Evolutionary conservation across 2,329 filamentous ascomycete species (phyloP).

Genomic region (Ceratocystis cubensis): DNA sequence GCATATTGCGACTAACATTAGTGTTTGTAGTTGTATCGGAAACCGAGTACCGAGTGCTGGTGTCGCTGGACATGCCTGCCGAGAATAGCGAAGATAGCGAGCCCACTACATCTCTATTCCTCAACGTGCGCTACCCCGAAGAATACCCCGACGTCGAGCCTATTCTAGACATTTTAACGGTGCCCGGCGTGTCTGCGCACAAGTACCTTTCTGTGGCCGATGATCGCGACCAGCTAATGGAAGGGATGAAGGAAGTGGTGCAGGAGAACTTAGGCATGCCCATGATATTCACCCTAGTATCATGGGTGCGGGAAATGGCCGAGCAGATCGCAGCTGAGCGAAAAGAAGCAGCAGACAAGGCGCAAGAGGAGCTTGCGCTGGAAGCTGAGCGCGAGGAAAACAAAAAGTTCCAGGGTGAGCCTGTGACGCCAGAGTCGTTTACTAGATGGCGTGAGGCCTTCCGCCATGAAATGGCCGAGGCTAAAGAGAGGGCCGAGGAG

Average conservation of each 20-base stretch:
- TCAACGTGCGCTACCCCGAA: conserved; percentile 81
- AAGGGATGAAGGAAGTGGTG: conserved; percentile 58
- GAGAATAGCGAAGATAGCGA: conserved; percentile 48
- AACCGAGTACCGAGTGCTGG: conserved; percentile 72
- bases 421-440: conserved; percentile 79
- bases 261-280: conserved; percentile 94
- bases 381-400: conserved; percentile 82
- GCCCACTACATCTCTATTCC: conserved; percentile 53
- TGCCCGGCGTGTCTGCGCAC: conserved; percentile 56
- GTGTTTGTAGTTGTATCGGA: conserved; percentile 64
- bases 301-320: conserved; percentile 77
- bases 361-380: conserved; percentile 40
- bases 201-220: conserved; percentile 65
- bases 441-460: conserved; percentile 71
- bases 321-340: conserved; percentile 71
- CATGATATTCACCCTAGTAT: conserved; percentile 89
- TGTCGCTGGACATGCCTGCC: conserved; percentile 65
- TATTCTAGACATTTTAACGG: conserved; percentile 62
- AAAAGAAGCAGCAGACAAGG: conserved; percentile 49
- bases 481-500: conserved; percentile 54
- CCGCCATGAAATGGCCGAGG: conserved; percentile 65
- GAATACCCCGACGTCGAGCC: conserved; percentile 83
- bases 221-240: conserved; percentile 64
- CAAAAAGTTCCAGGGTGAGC: conserved; percentile 83
- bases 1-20: not conserved